Evolutionary conservation across 306 rosid species (phyloP).

Genomic region (Notholithocarpus densiflorus): DNA sequence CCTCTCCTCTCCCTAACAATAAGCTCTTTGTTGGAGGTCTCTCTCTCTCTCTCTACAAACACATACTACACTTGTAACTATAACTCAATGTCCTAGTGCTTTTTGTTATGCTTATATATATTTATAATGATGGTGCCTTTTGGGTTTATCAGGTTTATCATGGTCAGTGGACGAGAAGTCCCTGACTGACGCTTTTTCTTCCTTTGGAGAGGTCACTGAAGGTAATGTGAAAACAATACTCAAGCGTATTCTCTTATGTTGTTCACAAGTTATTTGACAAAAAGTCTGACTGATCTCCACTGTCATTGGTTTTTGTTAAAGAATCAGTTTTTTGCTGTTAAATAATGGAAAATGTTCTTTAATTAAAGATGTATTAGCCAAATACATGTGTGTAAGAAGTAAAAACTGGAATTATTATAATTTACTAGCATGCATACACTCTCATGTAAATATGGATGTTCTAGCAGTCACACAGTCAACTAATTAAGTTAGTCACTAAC

Average conservation of each 20-base stretch:
- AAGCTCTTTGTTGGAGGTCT: constrained; percentile 84
- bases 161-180: constrained; percentile 87
- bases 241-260: neutral
- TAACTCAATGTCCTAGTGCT: neutral
- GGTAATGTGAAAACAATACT: constrained; percentile 26
- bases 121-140: neutral
- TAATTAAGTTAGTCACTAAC: neutral
- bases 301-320: neutral
- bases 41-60: neutral
- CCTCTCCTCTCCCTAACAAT: constrained; percentile 41
- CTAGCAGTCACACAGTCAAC: neutral
- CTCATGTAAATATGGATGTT: neutral
- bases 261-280: constrained; percentile 30
- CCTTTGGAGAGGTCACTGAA: constrained; percentile 77
- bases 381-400: neutral
- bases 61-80: neutral
- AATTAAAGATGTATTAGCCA: neutral
- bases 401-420: neutral
- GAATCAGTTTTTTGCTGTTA: neutral
- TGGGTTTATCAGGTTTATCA: constrained; percentile 60
- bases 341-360: neutral
- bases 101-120: neutral
- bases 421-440: neutral
- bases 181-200: constrained; percentile 74
- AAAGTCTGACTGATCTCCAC: constrained; percentile 26